Conservation (phyloP, 2,329 filamentous ascomycete species). For the Phoma sp. region DNA sequence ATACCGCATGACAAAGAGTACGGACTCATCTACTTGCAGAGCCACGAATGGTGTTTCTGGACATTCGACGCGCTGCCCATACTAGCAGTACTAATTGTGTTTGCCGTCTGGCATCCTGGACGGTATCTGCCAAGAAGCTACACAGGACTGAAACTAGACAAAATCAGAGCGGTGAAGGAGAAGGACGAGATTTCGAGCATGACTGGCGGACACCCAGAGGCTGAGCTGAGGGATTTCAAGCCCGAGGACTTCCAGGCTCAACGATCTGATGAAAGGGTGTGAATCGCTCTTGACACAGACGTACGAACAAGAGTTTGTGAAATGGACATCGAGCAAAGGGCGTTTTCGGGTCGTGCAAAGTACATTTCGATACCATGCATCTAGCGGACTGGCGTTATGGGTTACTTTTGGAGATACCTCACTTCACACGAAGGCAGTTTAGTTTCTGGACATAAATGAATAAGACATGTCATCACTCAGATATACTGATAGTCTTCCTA, state of each 20-base stretch:
- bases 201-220: constrained; percentile 10
- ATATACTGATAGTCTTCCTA: too few species aligned
- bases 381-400: constrained; percentile 9
- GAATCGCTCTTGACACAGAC: background rate
- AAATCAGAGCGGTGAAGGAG: constrained; percentile 38
- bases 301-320: background rate
- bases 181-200: constrained; percentile 41
- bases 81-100: constrained; percentile 55
- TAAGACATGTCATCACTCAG: too few species aligned
- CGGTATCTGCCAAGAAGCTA: constrained; percentile 41
- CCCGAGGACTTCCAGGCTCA: constrained; percentile 33
- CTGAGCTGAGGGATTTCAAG: constrained; percentile 27
- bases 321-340: background rate
- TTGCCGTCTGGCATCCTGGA: constrained; percentile 59
- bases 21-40: constrained; percentile 58
- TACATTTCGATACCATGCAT: constrained; percentile 12
- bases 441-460: too few species aligned
- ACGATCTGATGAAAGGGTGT: constrained; percentile 1
- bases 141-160: constrained; percentile 38
- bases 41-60: constrained; percentile 62
- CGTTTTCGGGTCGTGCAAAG: background rate
- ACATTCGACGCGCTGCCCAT: constrained; percentile 60
- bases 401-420: background rate
- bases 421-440: background rate
- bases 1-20: constrained; percentile 55